Evolutionary conservation across 805 yeast species (phyloP).

Genomic region (Komagataella pastoris): DNA sequence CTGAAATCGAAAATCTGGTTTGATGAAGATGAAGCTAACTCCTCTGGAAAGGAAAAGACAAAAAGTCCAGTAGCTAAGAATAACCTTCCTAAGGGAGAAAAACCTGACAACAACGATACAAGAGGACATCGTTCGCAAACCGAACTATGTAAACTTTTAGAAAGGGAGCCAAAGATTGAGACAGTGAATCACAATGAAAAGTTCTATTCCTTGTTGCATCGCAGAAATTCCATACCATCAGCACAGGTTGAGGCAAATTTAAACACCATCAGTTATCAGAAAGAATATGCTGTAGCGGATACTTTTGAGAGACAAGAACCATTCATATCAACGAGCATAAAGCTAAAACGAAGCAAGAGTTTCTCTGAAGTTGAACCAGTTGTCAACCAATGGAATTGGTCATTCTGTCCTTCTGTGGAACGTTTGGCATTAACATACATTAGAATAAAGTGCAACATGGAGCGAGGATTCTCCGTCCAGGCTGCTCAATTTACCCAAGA

Average conservation of each 20-base stretch:
- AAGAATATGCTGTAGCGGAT: not conserved
- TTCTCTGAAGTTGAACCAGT: conserved; percentile 18
- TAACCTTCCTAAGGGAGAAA: not conserved
- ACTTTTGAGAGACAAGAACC: not conserved
- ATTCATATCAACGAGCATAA: not conserved
- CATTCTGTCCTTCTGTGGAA: conserved; percentile 11
- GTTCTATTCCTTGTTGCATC: conserved; percentile 11
- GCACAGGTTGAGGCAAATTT: conserved; percentile 18
- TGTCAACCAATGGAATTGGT: conserved; percentile 7
- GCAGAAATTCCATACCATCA: conserved; percentile 28
- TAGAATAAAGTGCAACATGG: conserved; percentile 8
- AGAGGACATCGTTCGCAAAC: not conserved
- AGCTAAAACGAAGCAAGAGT: conserved; percentile 20
- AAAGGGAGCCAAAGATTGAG: not conserved
- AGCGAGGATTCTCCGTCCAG: conserved; percentile 8
- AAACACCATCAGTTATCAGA: conserved; percentile 8
- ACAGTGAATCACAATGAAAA: conserved; percentile 2
- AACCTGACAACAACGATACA: not conserved
- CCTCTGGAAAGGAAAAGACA: not conserved
- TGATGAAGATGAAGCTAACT: not conserved
- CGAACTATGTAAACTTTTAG: not conserved
- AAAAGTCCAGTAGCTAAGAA: not conserved
- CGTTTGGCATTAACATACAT: conserved; percentile 14
- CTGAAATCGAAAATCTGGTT: not conserved
- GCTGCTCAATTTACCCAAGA: conserved; percentile 10